Conservation (phyloP, 2,329 filamentous ascomycete species). For the Talaromyces sp. region DNA sequence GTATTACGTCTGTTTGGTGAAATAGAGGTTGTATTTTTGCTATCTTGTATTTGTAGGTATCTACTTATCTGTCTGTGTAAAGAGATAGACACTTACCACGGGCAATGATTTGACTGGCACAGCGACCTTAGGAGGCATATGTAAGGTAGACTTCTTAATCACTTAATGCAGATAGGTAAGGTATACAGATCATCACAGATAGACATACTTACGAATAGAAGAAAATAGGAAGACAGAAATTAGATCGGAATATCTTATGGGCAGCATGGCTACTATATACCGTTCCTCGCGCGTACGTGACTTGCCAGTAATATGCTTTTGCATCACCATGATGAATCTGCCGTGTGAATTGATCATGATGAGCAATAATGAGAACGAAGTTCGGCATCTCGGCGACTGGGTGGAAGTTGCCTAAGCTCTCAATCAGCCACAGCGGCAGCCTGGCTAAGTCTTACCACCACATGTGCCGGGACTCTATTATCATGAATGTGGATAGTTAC, state of each 20-base stretch:
- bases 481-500: not conserved
- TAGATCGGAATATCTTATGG: not conserved
- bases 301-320: not conserved
- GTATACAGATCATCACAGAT: not conserved
- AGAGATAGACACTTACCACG: not conserved
- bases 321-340: not conserved
- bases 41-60: not conserved
- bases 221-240: not conserved
- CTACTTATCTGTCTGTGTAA: not conserved
- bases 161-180: no score
- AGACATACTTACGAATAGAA: not conserved
- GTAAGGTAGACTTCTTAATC: no score
- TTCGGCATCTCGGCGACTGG: not conserved
- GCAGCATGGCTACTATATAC: not conserved
- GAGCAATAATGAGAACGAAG: slow-evolving; percentile 1
- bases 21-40: not conserved
- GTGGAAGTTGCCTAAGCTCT: not conserved
- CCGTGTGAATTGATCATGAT: not conserved
- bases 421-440: not conserved
- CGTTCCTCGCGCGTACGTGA: not conserved
- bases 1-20: slow-evolving; percentile 5
- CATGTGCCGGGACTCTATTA: not conserved
- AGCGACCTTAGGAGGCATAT: no score
- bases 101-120: no score
- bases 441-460: not conserved